Percentiles rank a stretch among this genome's conserved stretches.
phyloP scores from a whole-genome alignment of 2,329 filamentous ascomycete genomes.

The Fusarium sp. region DNA sequence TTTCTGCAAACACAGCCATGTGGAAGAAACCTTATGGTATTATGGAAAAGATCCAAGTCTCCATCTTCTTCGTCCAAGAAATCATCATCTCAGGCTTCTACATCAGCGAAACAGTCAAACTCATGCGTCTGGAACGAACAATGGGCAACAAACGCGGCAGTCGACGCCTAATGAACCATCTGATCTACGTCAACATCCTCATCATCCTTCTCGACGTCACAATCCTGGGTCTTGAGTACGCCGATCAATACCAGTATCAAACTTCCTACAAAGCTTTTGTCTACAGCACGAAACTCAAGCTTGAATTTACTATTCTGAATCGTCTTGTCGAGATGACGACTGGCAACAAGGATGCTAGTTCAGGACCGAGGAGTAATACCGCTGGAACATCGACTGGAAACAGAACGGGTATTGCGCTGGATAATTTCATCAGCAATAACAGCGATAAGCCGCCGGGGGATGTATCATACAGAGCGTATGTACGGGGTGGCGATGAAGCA shows the following conservation, averaged over 20 bases:
- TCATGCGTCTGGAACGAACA: constrained; percentile 58
- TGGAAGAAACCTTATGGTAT: constrained; percentile 55
- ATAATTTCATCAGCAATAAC: constrained; percentile 36
- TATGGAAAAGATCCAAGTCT: constrained; percentile 67
- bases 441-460: constrained; percentile 23
- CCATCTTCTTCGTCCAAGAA: constrained; percentile 67
- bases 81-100: constrained; percentile 65
- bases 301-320: constrained; percentile 57
- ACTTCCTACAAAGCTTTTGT: constrained; percentile 54
- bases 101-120: constrained; percentile 64
- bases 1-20: constrained; percentile 46
- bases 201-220: constrained; percentile 60
- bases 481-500: constrained; percentile 41
- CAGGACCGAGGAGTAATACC: constrained; percentile 37
- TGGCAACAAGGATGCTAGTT: constrained; percentile 43
- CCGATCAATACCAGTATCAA: constrained; percentile 53
- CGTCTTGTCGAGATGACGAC: constrained; percentile 52
- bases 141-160: constrained; percentile 41
- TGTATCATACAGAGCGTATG: constrained; percentile 43
- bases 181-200: constrained; percentile 60
- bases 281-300: constrained; percentile 56
- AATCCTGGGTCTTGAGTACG: constrained; percentile 54
- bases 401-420: constrained; percentile 36
- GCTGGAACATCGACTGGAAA: constrained; percentile 19
- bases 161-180: constrained; percentile 51